These are phyloP conservation scores for Trypanosoma boissoni DNA, from an alignment of 208 protist genomes.

Conservation along the genomic window DNA sequence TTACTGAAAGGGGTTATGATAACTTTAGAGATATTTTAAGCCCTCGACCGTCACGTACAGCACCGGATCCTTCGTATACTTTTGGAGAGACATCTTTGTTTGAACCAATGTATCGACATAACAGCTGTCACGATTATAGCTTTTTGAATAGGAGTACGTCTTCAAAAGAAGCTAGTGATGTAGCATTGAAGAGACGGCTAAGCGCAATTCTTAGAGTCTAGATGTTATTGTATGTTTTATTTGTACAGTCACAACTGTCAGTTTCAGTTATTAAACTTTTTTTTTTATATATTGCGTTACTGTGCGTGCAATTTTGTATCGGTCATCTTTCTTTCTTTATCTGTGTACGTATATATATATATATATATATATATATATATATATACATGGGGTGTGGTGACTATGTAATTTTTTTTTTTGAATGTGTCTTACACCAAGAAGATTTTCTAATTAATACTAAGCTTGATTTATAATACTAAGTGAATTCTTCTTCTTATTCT, in stretches of 20 bases:
- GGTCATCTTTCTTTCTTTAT: slow-evolving; percentile 8
- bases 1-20: neutral
- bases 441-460: slow-evolving; percentile 10
- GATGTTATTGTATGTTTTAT: slow-evolving; percentile 15
- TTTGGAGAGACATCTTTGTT: neutral
- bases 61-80: neutral
- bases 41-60: neutral
- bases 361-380: neutral
- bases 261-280: slow-evolving; percentile 11
- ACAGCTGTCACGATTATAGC: slow-evolving; percentile 7
- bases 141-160: slow-evolving; percentile 1
- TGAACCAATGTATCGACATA: slow-evolving; percentile 1
- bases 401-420: slow-evolving; percentile 16
- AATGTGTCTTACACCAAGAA: slow-evolving; percentile 12
- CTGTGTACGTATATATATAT: neutral
- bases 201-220: slow-evolving; percentile 14
- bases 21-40: neutral
- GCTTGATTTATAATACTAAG: too few relatives aligned
- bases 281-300: slow-evolving; percentile 4
- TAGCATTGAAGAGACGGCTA: slow-evolving; percentile 20
- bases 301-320: too few relatives aligned
- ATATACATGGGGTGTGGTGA: slow-evolving; percentile 6
- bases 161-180: slow-evolving; percentile 18
- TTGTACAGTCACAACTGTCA: slow-evolving; percentile 17
- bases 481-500: too few relatives aligned